A percentile compares a stretch with the other conserved stretches of the same genome.
Evolutionary conservation across 2,329 filamentous ascomycete species (phyloP).

Genomic region (Anthostomella pinea): DNA sequence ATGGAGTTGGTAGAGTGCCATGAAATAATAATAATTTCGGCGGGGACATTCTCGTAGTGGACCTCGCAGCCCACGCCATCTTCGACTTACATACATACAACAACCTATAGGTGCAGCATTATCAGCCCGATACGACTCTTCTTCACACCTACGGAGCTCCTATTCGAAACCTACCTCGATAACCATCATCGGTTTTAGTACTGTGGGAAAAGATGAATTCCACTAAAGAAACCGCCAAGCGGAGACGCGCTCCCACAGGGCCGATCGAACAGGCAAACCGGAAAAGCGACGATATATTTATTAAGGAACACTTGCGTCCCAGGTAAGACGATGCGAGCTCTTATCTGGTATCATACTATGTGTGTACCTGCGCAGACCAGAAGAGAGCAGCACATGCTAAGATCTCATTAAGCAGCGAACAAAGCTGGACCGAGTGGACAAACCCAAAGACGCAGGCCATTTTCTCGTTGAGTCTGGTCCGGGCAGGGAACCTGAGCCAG

Average conservation of each 20-base stretch:
- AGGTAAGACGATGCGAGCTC: slow-evolving; percentile 43
- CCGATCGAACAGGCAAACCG: slow-evolving; percentile 48
- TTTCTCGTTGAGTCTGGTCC: slow-evolving; percentile 45
- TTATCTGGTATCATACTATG: too few relatives aligned
- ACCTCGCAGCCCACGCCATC: too few relatives aligned
- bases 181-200: slow-evolving; percentile 1
- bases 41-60: too few relatives aligned
- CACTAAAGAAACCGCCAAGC: slow-evolving; percentile 22
- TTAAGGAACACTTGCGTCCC: slow-evolving; percentile 45
- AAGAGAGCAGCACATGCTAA: not conserved
- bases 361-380: too few relatives aligned
- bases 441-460: slow-evolving; percentile 43
- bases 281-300: slow-evolving; percentile 47
- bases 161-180: not conserved
- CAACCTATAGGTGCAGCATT: too few relatives aligned
- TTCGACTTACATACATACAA: too few relatives aligned
- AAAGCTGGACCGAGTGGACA: slow-evolving; percentile 42
- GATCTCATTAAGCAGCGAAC: slow-evolving; percentile 9
- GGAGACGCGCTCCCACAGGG: slow-evolving; percentile 28
- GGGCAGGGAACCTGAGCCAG: slow-evolving; percentile 36
- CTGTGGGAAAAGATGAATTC: slow-evolving; percentile 15
- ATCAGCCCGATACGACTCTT: too few relatives aligned
- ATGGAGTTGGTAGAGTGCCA: too few relatives aligned
- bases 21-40: too few relatives aligned
- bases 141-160: not conserved